A percentile compares a stretch with the other conserved stretches of the same genome.
Evolutionary conservation across 2,329 filamentous ascomycete genomes (phyloP).

Genomic region (Paraphaeosphaeria sporulosa): DNA sequence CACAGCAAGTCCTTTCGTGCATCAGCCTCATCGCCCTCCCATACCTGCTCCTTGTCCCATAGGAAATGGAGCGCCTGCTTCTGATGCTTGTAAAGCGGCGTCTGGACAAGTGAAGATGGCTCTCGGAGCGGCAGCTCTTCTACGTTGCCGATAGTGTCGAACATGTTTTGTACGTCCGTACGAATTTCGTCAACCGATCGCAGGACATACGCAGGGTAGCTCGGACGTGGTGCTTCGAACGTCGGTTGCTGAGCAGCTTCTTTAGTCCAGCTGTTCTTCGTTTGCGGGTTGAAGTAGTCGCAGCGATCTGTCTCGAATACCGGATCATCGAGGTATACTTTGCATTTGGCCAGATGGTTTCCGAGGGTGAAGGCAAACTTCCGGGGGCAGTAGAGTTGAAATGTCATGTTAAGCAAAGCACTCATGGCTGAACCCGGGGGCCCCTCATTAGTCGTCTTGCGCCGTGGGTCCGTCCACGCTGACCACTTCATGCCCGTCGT

Average conservation of each 20-base stretch:
- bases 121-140: slow-evolving; percentile 80
- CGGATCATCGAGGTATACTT: slow-evolving; percentile 72
- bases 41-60: slow-evolving; percentile 75
- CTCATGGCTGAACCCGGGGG: slow-evolving; percentile 29
- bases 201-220: slow-evolving; percentile 42
- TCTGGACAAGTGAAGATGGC: slow-evolving; percentile 69
- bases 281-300: slow-evolving; percentile 79
- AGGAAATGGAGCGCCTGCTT: slow-evolving; percentile 91
- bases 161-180: slow-evolving; percentile 83
- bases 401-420: slow-evolving; percentile 61
- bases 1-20: slow-evolving; percentile 77
- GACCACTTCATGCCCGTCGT: slow-evolving; percentile 72
- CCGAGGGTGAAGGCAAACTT: slow-evolving; percentile 72
- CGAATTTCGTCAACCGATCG: slow-evolving; percentile 87
- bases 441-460: slow-evolving; percentile 67
- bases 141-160: slow-evolving; percentile 80
- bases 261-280: slow-evolving; percentile 22
- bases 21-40: slow-evolving; percentile 67
- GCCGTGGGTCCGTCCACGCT: slow-evolving; percentile 73
- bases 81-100: slow-evolving; percentile 79
- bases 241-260: slow-evolving; percentile 18
- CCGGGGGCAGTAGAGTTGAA: slow-evolving; percentile 82
- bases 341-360: slow-evolving; percentile 68
- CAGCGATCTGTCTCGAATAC: slow-evolving; percentile 68
- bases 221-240: slow-evolving; percentile 21